Conservation (phyloP, 2,329 filamentous ascomycete species). For the Penicillium sp. region DNA sequence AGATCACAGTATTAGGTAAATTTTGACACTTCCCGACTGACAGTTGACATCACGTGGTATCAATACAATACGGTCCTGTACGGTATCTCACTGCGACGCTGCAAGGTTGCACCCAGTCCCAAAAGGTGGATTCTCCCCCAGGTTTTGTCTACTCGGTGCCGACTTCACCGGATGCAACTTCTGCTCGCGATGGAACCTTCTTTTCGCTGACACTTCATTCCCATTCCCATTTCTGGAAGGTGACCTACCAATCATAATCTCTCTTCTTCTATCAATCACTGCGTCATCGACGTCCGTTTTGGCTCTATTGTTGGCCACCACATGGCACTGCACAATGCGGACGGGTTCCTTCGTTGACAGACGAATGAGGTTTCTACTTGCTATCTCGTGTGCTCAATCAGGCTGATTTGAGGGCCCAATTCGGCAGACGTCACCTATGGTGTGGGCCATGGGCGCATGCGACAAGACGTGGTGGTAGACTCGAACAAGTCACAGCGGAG, state of each 20-base stretch:
- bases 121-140: slow-evolving; percentile 6
- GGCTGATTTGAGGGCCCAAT: not conserved
- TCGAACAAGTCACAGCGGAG: slow-evolving; percentile 1
- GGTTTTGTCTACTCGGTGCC: slow-evolving; percentile 14
- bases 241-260: slow-evolving; percentile 10
- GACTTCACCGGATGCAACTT: slow-evolving; percentile 31
- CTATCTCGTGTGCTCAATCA: not conserved
- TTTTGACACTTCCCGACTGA: not conserved
- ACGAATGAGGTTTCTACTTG: slow-evolving; percentile 8
- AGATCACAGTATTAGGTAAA: not conserved
- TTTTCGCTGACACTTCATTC: not conserved
- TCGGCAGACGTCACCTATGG: not conserved
- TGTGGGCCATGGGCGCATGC: slow-evolving; percentile 7
- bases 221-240: not conserved
- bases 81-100: slow-evolving; percentile 15
- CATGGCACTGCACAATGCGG: slow-evolving; percentile 8
- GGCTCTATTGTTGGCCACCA: slow-evolving; percentile 12
- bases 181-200: slow-evolving; percentile 20
- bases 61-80: slow-evolving; percentile 8
- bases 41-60: slow-evolving; percentile 4
- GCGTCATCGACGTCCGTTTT: slow-evolving; percentile 9
- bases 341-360: not conserved
- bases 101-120: slow-evolving; percentile 22
- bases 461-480: slow-evolving; percentile 10
- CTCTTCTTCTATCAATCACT: not conserved